phyloP scores from a whole-genome alignment of 2,329 filamentous ascomycete genomes.

The Albophoma yamanashiensis region DNA sequence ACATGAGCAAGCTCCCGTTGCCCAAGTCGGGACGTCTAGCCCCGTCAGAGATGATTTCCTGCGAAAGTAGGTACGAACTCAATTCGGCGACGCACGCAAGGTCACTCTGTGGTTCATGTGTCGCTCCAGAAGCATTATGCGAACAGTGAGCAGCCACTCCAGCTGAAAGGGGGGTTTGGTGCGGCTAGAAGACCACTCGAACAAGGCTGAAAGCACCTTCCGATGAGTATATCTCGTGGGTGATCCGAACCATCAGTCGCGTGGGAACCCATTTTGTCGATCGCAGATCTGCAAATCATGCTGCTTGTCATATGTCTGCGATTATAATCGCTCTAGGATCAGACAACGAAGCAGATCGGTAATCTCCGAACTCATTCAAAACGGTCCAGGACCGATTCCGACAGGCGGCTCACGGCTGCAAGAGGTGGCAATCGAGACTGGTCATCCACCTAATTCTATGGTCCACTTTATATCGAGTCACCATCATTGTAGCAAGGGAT shows the following conservation, averaged over 20 bases:
- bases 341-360: background rate
- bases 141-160: background rate
- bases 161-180: background rate
- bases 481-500: background rate
- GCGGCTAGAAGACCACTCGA: background rate
- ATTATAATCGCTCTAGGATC: background rate
- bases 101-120: background rate
- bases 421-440: background rate
- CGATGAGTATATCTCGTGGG: background rate
- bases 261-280: background rate
- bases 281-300: background rate
- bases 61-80: background rate
- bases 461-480: background rate
- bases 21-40: background rate
- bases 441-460: no score
- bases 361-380: no score
- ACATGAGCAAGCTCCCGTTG: background rate
- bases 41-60: background rate
- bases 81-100: background rate
- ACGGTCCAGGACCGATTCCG: background rate
- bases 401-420: background rate
- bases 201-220: background rate
- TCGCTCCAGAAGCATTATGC: background rate
- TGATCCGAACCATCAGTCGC: background rate
- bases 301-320: background rate